Conservation (phyloP, 2,329 filamentous ascomycete species). For the Colletotrichum camelliae region DNA sequence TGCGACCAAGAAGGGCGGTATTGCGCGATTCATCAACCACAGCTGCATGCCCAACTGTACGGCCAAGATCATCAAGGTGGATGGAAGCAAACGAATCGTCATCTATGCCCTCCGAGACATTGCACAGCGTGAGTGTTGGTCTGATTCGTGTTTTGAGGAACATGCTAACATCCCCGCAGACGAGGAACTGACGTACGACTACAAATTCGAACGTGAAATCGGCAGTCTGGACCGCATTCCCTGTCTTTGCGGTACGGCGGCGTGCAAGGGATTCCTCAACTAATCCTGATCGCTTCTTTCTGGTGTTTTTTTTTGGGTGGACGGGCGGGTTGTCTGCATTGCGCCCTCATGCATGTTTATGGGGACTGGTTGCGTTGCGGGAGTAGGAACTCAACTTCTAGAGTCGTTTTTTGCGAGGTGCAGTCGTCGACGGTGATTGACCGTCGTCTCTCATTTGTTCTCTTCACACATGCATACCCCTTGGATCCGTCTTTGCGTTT, state of each 20-base stretch:
- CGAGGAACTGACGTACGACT: constrained; percentile 99
- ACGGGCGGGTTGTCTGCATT: constrained; percentile 3
- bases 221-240: constrained; percentile 95
- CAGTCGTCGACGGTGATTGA: not conserved
- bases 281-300: constrained; percentile 44
- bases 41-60: constrained; percentile 98
- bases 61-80: constrained; percentile 98
- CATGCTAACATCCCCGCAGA: constrained; percentile 60
- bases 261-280: constrained; percentile 99
- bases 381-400: constrained; percentile 14
- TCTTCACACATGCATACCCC: constrained; percentile 19
- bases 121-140: constrained; percentile 76
- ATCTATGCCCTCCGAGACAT: constrained; percentile 98
- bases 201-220: constrained; percentile 98
- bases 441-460: constrained; percentile 17
- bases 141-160: not conserved
- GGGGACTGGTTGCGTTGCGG: constrained; percentile 1
- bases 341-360: not conserved
- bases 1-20: constrained; percentile 97
- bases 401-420: not conserved
- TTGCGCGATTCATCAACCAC: constrained; percentile 98
- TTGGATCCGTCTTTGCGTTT: constrained; percentile 22
- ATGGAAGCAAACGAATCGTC: constrained; percentile 97
- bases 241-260: constrained; percentile 93
- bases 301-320: constrained; percentile 14